Evolutionary conservation across 805 yeast species (phyloP), one percentile per base, ranked within the genome.

Genomic region (Grigorovia jiainica): DNA sequence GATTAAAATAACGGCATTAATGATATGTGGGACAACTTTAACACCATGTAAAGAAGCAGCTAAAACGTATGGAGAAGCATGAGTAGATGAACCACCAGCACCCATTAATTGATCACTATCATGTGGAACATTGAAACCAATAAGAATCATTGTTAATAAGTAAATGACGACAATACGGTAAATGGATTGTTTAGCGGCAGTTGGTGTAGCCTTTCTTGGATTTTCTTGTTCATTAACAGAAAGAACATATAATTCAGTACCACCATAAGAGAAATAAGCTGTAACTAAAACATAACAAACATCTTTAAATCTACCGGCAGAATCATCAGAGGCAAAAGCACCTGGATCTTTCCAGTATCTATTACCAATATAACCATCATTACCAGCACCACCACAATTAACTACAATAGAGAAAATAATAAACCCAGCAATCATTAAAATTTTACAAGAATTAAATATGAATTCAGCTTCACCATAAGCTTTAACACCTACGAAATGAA

Each of bases 401-500:
- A 78, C 60, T 17, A 78, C 65, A 38, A 79, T 66, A 45, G 76
- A 72, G 39, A 78, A 62, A 42, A 79, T 68, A 44, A 74, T 68
- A 54, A 78, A 79, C 5, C 82, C 83, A 34, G 69, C 42, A 40
- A 79, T 71, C 59, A 82, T 78, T 16, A 68, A 37, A n/a, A 77
- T 72, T 57, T 79, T 79, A 43, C 73, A 63, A 17, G 66, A 38
- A 41, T 79, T 73, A 51, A 79, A 71, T 35, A 74, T 54, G 49
- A 73, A 77, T 59, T 79, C 86, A 27, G 78, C 77, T 60, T 79
- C 86, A 60, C 84, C 85, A 52, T 78, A 79, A 44, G 83, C 83
- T 50, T 65, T 68, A 30, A 77, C 79, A 50, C 85, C 84, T 42
- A 76, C 45, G 42, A 78, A 60, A 57, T 79, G 78, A 45, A 78